Conservation (phyloP, 108 stramenopile genomes). For the Stephanodiscus minutulus region DNA sequence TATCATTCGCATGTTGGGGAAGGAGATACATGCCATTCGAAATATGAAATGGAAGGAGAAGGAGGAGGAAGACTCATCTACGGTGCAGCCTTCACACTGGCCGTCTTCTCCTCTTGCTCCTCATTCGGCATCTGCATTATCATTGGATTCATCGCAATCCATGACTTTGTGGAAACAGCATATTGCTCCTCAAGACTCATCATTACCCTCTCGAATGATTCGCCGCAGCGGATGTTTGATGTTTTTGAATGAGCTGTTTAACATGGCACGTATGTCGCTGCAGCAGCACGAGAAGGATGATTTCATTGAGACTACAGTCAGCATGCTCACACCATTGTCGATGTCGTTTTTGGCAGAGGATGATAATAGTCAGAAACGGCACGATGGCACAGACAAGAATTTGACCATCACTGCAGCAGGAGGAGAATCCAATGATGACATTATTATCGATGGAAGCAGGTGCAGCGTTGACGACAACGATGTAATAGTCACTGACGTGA, state of each 20-base stretch:
- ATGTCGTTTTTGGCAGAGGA: constrained; percentile 14
- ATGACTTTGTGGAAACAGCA: constrained; percentile 76
- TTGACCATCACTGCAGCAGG: not conserved
- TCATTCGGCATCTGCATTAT: constrained; percentile 1
- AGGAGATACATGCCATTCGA: constrained; percentile 61
- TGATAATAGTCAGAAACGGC: not conserved
- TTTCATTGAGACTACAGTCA: constrained; percentile 70
- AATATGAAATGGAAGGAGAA: constrained; percentile 60
- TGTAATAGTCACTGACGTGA: constrained; percentile 4
- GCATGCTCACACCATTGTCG: constrained; percentile 53
- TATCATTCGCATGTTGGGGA: constrained; percentile 66
- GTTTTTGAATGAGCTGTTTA: constrained; percentile 84
- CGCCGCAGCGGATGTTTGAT: constrained; percentile 73
- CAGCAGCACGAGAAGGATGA: constrained; percentile 87
- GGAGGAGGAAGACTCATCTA: constrained; percentile 8
- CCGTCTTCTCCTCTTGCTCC: not conserved
- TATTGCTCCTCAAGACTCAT: constrained; percentile 80
- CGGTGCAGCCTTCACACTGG: not conserved
- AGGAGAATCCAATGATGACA: not conserved
- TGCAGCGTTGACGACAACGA: not conserved
- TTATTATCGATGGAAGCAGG: not conserved
- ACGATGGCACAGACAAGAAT: not conserved
- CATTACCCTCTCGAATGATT: constrained; percentile 62
- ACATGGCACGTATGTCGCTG: constrained; percentile 80
- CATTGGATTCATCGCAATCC: constrained; percentile 8